These are phyloP conservation scores for Monilinia vaccinii-corymbosi DNA, from an alignment of 2,329 filamentous ascomycete genomes.

Conservation along the genomic window DNA sequence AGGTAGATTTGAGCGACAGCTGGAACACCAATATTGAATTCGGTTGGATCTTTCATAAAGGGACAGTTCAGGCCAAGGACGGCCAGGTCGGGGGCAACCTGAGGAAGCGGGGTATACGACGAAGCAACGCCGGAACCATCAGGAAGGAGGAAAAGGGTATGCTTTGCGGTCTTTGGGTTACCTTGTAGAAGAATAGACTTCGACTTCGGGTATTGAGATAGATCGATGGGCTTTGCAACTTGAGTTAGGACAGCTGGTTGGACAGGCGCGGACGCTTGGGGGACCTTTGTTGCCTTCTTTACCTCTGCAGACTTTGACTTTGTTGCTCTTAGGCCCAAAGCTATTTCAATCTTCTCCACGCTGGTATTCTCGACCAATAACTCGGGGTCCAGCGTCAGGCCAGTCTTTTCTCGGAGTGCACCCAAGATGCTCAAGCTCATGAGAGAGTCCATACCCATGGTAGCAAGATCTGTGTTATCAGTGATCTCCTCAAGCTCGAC, in stretches of 20 bases:
- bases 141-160: constrained; percentile 37
- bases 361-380: constrained; percentile 20
- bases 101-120: constrained; percentile 22
- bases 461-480: constrained; percentile 9
- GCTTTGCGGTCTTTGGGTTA: constrained; percentile 37
- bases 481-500: constrained; percentile 10
- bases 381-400: constrained; percentile 34
- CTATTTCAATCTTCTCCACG: constrained; percentile 18
- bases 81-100: constrained; percentile 34
- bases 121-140: constrained; percentile 37
- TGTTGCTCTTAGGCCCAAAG: constrained; percentile 13
- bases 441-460: constrained; percentile 12
- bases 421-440: constrained; percentile 10
- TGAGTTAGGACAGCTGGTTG: not conserved
- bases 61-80: constrained; percentile 57
- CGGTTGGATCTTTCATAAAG: constrained; percentile 58
- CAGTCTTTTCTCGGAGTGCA: constrained; percentile 6
- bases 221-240: not conserved
- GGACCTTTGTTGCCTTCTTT: not conserved
- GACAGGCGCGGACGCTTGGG: not conserved
- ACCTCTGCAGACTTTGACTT: constrained; percentile 7
- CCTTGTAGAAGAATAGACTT: constrained; percentile 37
- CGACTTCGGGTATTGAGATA: constrained; percentile 12
- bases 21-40: constrained; percentile 56
- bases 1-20: constrained; percentile 56